phyloP scores from a whole-genome alignment of 768 basidiomycete genomes.

The Pholiota conissans region DNA sequence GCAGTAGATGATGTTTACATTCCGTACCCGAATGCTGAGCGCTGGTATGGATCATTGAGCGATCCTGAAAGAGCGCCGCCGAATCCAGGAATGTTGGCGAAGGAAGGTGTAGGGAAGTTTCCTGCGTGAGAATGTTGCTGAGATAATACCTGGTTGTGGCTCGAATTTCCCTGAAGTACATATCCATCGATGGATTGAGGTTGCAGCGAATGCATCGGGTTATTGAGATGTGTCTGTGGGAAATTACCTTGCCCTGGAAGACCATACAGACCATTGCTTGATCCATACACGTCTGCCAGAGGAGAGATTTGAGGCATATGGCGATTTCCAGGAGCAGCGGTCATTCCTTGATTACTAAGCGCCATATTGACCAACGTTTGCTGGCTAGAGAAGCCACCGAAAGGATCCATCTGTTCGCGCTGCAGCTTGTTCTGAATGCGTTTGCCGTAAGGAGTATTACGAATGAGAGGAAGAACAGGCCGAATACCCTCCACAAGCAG shows the following conservation, averaged over 20 bases:
- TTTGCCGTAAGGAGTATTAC: conserved; percentile 99
- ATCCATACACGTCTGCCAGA: conserved; percentile 65
- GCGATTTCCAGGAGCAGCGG: conserved; percentile 44
- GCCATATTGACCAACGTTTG: conserved; percentile 60
- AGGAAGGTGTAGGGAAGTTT: conserved; percentile 60
- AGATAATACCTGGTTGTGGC: conserved; percentile 62
- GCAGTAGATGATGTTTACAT: conserved; percentile 53
- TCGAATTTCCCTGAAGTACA: conserved; percentile 72
- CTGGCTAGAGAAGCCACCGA: conserved; percentile 59
- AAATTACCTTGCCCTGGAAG: conserved; percentile 56
- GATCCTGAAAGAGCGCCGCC: conserved; percentile 52
- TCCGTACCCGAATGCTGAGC: conserved; percentile 72
- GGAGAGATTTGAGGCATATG: conserved; percentile 60
- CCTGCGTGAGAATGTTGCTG: conserved; percentile 45
- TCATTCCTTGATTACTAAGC: conserved; percentile 58
- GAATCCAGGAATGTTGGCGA: conserved; percentile 46
- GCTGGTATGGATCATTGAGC: conserved; percentile 76
- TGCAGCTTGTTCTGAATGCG: conserved; percentile 98
- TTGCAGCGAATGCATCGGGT: conserved; percentile 61
- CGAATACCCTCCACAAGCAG: conserved; percentile 96
- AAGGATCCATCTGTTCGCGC: conserved; percentile 84
- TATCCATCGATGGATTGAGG: conserved; percentile 80
- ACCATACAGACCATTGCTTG: conserved; percentile 62
- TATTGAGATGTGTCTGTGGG: conserved; percentile 53
- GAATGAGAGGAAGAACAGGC: conserved; percentile 96